These are phyloP conservation scores for Ilex asprella DNA, from an alignment of 257 asterid genomes.

Conservation along the genomic window DNA sequence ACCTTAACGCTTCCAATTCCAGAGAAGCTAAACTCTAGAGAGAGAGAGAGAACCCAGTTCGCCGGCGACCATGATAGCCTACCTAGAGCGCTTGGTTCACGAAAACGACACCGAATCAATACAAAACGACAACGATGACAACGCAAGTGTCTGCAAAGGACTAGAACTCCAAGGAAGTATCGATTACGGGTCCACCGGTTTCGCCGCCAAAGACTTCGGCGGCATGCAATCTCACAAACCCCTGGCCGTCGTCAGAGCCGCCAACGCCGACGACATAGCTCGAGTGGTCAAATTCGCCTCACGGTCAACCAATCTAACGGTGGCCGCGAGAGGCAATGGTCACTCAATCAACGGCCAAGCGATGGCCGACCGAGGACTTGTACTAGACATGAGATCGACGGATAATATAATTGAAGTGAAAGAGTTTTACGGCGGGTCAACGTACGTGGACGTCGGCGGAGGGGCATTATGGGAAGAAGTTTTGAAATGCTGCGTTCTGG, in stretches of 20 bases:
- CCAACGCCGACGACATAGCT: constrained; percentile 50
- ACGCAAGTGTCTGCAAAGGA: constrained; percentile 27
- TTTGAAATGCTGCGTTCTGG: constrained; percentile 47
- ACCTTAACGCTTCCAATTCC: too few relatives aligned
- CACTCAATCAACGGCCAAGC: constrained; percentile 96
- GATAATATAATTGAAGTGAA: constrained; percentile 29
- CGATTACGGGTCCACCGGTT: constrained; percentile 25
- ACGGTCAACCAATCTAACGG: constrained; percentile 51
- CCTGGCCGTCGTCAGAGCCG: constrained; percentile 53
- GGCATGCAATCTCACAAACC: constrained; percentile 52
- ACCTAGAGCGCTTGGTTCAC: constrained; percentile 47
- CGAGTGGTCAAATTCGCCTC: constrained; percentile 43
- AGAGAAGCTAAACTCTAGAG: background rate
- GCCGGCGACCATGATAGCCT: constrained; percentile 51
- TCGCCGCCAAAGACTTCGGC: constrained; percentile 67
- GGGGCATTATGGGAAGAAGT: constrained; percentile 95
- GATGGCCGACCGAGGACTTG: constrained; percentile 73
- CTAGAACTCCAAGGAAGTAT: constrained; percentile 39
- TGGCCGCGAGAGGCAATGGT: constrained; percentile 96
- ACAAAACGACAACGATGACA: constrained; percentile 24
- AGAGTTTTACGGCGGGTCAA: constrained; percentile 1
- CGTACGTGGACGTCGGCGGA: constrained; percentile 70
- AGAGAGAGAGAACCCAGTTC: background rate
- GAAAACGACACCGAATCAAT: constrained; percentile 49
- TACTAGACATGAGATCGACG: constrained; percentile 60